Evolutionary conservation across 2,329 filamentous ascomycete species (phyloP).

Genomic region (Hymenoscyphus salicellus): DNA sequence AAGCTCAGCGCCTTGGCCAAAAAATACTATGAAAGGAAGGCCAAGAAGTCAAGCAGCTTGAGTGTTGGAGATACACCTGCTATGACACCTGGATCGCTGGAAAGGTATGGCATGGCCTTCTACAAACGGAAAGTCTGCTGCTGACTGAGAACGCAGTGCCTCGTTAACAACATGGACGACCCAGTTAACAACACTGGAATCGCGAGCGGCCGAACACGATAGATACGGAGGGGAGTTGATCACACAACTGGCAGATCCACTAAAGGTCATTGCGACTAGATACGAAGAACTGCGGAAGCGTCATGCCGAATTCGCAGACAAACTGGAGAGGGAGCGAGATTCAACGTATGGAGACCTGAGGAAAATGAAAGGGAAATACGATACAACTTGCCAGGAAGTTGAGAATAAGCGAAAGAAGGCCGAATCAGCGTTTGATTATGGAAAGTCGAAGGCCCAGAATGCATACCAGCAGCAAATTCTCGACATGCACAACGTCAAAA

Average conservation of each 20-base stretch:
- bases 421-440: slow-evolving; percentile 82
- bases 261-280: slow-evolving; percentile 69
- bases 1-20: slow-evolving; percentile 86
- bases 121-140: neutral
- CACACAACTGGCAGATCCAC: slow-evolving; percentile 77
- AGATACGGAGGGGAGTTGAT: slow-evolving; percentile 76
- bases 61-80: slow-evolving; percentile 91
- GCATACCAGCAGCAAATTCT: slow-evolving; percentile 87
- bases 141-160: slow-evolving; percentile 54
- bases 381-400: slow-evolving; percentile 87
- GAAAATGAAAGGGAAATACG: slow-evolving; percentile 92
- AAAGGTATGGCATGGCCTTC: slow-evolving; percentile 56
- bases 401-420: slow-evolving; percentile 93
- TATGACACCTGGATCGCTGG: slow-evolving; percentile 91
- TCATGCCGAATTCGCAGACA: slow-evolving; percentile 83
- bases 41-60: slow-evolving; percentile 78
- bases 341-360: slow-evolving; percentile 77
- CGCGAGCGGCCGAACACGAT: slow-evolving; percentile 84
- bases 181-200: slow-evolving; percentile 85
- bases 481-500: slow-evolving; percentile 98
- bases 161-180: slow-evolving; percentile 97
- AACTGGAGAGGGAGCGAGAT: slow-evolving; percentile 87
- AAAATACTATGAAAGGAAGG: slow-evolving; percentile 97
- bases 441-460: slow-evolving; percentile 83
- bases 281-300: slow-evolving; percentile 93